Conservation (phyloP, 495 filamentous ascomycete species). For the Neurospora sp. region DNA sequence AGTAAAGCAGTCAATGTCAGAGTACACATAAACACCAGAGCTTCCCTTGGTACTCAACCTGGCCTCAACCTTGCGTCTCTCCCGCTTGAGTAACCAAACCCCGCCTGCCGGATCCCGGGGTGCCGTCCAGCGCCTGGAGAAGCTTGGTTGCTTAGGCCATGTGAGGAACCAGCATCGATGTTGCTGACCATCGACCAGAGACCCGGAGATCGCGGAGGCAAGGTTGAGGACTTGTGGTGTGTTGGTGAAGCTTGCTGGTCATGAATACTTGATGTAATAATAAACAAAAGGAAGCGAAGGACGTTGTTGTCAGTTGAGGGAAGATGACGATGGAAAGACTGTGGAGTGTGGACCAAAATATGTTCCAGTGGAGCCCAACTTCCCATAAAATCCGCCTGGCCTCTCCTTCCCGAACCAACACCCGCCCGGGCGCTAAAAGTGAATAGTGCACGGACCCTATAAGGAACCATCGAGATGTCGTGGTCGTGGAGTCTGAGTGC, state of each 20-base stretch:
- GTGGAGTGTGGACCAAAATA: background rate
- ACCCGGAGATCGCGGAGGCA: background rate
- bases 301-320: background rate
- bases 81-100: background rate
- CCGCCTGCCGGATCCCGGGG: background rate
- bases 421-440: background rate
- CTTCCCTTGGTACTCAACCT: background rate
- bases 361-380: background rate
- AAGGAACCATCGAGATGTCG: background rate
- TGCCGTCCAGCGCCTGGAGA: background rate
- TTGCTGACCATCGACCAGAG: background rate
- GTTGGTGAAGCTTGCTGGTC: background rate
- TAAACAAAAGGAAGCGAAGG: background rate
- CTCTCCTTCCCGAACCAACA: background rate
- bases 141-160: background rate
- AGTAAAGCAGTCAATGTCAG: background rate
- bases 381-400: background rate
- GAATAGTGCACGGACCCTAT: background rate
- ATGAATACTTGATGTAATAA: background rate
- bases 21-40: background rate
- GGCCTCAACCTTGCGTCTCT: background rate
- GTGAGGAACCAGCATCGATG: background rate
- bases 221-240: background rate
- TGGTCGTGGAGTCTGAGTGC: background rate
- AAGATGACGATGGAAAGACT: background rate